Base-by-base conservation (phyloP, 2,329 filamentous ascomycete genomes). In the Xenoacremonium recifei region DNA sequence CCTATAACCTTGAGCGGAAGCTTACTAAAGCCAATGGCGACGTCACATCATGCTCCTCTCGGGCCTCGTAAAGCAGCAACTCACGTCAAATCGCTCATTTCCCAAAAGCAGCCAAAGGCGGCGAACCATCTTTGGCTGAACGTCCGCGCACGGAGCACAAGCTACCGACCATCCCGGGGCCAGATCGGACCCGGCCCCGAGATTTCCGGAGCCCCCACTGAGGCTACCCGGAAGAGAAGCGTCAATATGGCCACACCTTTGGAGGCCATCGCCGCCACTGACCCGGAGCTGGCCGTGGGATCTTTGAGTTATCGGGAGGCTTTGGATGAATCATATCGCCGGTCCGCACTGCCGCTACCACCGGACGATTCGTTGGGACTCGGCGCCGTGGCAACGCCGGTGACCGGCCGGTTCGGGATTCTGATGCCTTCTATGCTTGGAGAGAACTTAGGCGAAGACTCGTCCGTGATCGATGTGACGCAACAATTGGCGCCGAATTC, bases 401-500 rank as follows among this genome's bases (percentile, higher is more conserved):
- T 32, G 21, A 37, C 42, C 23, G 67, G 67, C 5, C 73, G 72
- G 47, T 77, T 75, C 51, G 70, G 72, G 32, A 67, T 76, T 41
- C 56, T 77, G 45, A 66, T 69, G 6, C 62, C 65, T n/a, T n/a
- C n/a, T n/a, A n/a, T n/a, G n/a, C n/a, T n/a, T n/a, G n/a, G n/a
- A n/a, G n/a, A n/a, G n/a, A 25, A 29, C 45, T 20, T 44, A 45
- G 23, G 30, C 40, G 3, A 37, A 43, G n/a, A 40, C 33, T 4
- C 44, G 12, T 49, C 49, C 27, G 42, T 23, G 12, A 34, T n/a
- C 3, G 29, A 35, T 16, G 21, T 30, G 20, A 16, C 25, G 6
- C 35, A 30, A 6, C 21, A 30, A 16, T 36, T 27, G 5, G 21
- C 39, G 13, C 35, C 48, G 23, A 43, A 69, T 49, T 71, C 67